Percentiles rank a stretch among this genome's conserved stretches.
Conservation (phyloP, 2,329 filamentous ascomycete species). For the Pseudogymnoascus destructans region DNA sequence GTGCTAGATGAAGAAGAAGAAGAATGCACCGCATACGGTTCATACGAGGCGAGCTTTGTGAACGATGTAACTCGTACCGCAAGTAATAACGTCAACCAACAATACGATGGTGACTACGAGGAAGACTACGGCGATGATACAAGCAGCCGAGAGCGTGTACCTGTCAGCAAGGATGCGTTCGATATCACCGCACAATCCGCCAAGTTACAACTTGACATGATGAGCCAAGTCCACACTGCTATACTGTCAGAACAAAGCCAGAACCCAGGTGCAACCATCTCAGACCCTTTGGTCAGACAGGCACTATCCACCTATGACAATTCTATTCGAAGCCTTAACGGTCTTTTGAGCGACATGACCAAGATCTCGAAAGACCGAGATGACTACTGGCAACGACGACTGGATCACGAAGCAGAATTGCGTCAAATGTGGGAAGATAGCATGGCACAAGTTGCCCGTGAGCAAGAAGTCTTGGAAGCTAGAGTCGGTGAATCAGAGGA, state of each 20-base stretch:
- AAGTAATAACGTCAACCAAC: constrained; percentile 17
- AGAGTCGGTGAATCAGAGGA: constrained; percentile 80
- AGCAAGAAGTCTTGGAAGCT: constrained; percentile 83
- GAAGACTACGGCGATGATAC: constrained; percentile 72
- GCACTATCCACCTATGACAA: constrained; percentile 78
- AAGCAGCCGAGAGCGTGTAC: constrained; percentile 60
- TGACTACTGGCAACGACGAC: constrained; percentile 88
- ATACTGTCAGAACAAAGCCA: constrained; percentile 57
- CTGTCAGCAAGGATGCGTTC: constrained; percentile 80
- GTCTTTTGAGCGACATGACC: constrained; percentile 70
- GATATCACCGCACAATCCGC: constrained; percentile 95
- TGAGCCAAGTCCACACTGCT: constrained; percentile 74
- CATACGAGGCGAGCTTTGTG: constrained; percentile 42
- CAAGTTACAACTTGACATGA: constrained; percentile 79
- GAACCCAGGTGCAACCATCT: constrained; percentile 59
- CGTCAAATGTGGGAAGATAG: constrained; percentile 97
- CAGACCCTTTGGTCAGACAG: constrained; percentile 61
- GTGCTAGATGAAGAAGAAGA: constrained; percentile 41
- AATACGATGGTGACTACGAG: constrained; percentile 46
- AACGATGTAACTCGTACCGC: constrained; percentile 24
- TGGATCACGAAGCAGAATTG: constrained; percentile 84
- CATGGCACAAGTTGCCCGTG: constrained; percentile 90
- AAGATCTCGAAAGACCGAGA: constrained; percentile 91
- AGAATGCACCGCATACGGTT: constrained; percentile 37
- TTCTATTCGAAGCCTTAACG: constrained; percentile 76